Percentiles rank a stretch among this genome's conserved stretches.
These are phyloP conservation scores for Penicillium freii DNA, from an alignment of 2,329 filamentous ascomycete genomes.

Conservation along the genomic window DNA sequence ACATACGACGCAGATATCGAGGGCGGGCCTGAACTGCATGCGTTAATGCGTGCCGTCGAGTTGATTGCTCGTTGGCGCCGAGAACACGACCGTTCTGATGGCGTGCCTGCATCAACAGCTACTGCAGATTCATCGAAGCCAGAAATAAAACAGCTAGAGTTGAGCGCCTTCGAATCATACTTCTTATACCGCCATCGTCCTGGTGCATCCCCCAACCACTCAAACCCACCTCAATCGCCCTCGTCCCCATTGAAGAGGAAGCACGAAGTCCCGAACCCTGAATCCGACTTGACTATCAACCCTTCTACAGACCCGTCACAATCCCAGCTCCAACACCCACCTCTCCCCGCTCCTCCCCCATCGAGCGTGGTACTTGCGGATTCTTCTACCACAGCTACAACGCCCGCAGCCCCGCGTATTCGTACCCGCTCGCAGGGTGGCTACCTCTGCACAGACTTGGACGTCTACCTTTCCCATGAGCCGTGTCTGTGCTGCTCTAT, in stretches of 20 bases:
- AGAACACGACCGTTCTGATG: constrained; percentile 20
- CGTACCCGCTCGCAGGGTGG: constrained; percentile 73
- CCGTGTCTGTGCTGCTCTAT: constrained; percentile 96
- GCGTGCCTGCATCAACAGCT: neutral
- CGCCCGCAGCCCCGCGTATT: constrained; percentile 57
- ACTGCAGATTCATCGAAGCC: neutral
- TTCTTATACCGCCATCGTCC: constrained; percentile 56
- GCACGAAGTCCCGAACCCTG: constrained; percentile 13
- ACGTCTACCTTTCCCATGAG: constrained; percentile 93
- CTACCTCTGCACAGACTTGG: constrained; percentile 90
- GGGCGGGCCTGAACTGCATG: constrained; percentile 47
- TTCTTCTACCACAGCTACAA: neutral
- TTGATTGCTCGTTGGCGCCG: constrained; percentile 44
- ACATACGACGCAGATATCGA: constrained; percentile 38
- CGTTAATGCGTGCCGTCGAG: constrained; percentile 46
- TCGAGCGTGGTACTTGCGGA: constrained; percentile 5
- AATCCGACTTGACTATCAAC: constrained; percentile 6
- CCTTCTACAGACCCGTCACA: constrained; percentile 16
- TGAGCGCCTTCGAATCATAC: constrained; percentile 33
- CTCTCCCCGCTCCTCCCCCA: constrained; percentile 14
- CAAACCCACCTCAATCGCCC: neutral
- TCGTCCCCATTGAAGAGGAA: constrained; percentile 23
- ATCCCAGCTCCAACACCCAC: constrained; percentile 15
- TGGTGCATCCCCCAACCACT: constrained; percentile 24
- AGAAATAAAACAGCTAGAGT: constrained; percentile 9